Evolutionary conservation across 2,329 filamentous ascomycete genomes (phyloP), one percentile per base, ranked within the genome.

Genomic region (Rhynchosporium agropyri): DNA sequence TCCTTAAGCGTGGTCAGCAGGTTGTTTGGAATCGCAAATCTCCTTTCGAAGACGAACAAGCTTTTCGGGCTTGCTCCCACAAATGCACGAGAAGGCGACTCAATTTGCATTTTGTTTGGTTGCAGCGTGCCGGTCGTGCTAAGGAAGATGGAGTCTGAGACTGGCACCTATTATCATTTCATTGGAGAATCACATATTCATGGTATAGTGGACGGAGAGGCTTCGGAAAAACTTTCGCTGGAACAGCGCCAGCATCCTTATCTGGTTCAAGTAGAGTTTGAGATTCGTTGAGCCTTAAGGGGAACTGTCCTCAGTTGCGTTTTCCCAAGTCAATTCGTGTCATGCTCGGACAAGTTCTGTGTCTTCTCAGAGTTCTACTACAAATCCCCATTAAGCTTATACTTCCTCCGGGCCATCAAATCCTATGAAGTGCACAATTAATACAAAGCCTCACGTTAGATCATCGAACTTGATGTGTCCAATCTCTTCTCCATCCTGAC

Each of bases 61-160:
- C 12, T 46, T 9, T 59, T 62, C 42, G 65, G 65, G 6, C 51
- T 67, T 3, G 63, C 40, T 0, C 62, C 65, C 5, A 31, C 42
- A 2, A 38, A 53, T 28, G 20, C 49, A 5, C 10, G 57, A n/a
- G 20, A 20, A 28, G 57, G 59, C 1, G 67, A 69, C 51, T 26
- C 68, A 12, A 48, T 71, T 20, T 71, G 68, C 61, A 63, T 71
- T 26, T 46, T 71, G 12, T 65, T 65, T 55, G 69, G 69, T 3
- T 71, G 68, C 55, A 68, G 62, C 46, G 69, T 71, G 0, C 68
- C 69, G 2, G 68, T 71, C 5, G 61, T 71, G 1, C 36, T 69
- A 1, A 60, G 60, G 10, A 29, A 55, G 29, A 29, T 42, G 20
- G 36, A 42, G 9, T 36, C 40, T 3, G 46, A 15, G 3, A 36